These are phyloP conservation scores for Pyricularia sp. DNA, from an alignment of 2,329 filamentous ascomycete species.

Conservation along the genomic window DNA sequence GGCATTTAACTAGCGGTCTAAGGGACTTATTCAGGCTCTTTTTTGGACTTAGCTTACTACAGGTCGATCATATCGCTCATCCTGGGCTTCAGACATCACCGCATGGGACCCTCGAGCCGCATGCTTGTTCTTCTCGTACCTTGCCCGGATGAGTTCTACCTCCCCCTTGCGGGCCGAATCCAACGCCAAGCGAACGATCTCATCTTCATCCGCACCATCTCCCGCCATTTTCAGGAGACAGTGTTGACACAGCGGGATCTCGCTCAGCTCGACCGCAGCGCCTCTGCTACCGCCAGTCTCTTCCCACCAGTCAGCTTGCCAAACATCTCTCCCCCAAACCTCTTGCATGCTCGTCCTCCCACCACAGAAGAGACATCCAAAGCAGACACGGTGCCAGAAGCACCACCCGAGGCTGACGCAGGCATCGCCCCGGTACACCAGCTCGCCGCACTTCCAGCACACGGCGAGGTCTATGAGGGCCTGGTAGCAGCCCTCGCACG, in stretches of 20 bases:
- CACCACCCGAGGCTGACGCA: slow-evolving; percentile 47
- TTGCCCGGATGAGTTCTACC: slow-evolving; percentile 29
- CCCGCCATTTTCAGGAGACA: slow-evolving; percentile 29
- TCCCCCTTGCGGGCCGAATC: slow-evolving; percentile 29
- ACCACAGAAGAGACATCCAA: slow-evolving; percentile 41
- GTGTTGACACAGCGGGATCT: slow-evolving; percentile 35
- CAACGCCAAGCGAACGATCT: slow-evolving; percentile 27
- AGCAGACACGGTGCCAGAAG: slow-evolving; percentile 45
- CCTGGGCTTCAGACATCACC: not conserved
- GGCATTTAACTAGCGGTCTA: not conserved
- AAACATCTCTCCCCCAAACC: slow-evolving; percentile 15
- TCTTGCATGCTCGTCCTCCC: slow-evolving; percentile 20
- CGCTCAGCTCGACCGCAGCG: slow-evolving; percentile 25
- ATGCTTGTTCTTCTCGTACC: slow-evolving; percentile 21
- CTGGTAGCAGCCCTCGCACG: slow-evolving; percentile 33
- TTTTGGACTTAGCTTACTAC: not conserved
- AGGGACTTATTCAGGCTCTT: not conserved
- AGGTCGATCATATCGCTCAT: not conserved
- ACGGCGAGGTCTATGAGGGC: slow-evolving; percentile 39
- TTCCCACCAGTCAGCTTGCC: not conserved
- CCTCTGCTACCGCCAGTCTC: slow-evolving; percentile 5
- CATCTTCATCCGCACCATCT: slow-evolving; percentile 17
- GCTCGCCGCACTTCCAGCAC: slow-evolving; percentile 44
- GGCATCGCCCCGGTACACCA: slow-evolving; percentile 38
- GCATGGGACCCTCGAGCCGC: not conserved